Evolutionary conservation across 108 stramenopile genomes (phyloP), one percentile per base, ranked within the genome.

Genomic region (Cyclostephanos invisitatus): DNA sequence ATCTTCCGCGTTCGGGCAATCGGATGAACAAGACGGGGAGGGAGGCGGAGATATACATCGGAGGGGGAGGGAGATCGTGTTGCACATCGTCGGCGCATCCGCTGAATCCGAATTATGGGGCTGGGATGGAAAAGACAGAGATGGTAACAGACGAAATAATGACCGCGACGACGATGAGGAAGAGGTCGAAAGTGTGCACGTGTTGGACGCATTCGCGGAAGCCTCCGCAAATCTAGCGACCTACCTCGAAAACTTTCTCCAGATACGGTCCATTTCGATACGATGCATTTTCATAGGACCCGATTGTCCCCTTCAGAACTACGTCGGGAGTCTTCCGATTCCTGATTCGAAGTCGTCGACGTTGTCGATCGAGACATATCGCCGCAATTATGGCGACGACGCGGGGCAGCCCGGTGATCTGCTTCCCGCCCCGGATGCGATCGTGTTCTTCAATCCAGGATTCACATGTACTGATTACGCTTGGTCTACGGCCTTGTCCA

Each of bases 391-490:
- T 64, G 42, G 65, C 24, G 51, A 64, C 36, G 17, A 48, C 40
- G 62, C 73, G 38, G 46, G 68, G 57, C 25, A 25, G 24, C 14
- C 7, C 12, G 44, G 14, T 3, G 24, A 56, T 46, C 65, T 64
- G 18, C n/a, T n/a, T n/a, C 60, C 71, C 40, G 24, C 81, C 57
- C 82, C 95, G 18, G 87, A 96, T 59, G 80, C 87, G n/a, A 84
- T 89, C 36, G 85, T 89, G 3, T 89, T 96, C 68, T 93, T 91
- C 84, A 96, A 96, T 80, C 92, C 95, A 22, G 95, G 95, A 22
- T 92, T 96, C 50, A 89, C 92, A 0, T 92, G 91, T 69, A 85
- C 92, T 2, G 95, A 96, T 74, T 96, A 96, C 55, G 75, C 74
- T 46, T 96, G 95, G 95, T 81, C 78, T 14, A 68, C 79, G 38